phyloP scores from a whole-genome alignment of 371 early-diverging fungal species.

The Mortierella polycephala region DNA sequence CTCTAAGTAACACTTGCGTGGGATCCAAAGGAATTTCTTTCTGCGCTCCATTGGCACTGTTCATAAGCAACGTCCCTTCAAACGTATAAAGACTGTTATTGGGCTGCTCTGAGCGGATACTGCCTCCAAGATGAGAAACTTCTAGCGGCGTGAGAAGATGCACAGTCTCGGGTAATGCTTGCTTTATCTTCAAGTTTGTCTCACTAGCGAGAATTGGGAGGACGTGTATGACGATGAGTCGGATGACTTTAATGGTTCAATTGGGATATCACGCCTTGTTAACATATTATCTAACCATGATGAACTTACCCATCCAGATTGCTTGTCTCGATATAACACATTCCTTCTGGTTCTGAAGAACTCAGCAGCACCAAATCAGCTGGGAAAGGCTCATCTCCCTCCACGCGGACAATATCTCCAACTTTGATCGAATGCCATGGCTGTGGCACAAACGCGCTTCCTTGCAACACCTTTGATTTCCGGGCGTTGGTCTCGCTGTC shows the following conservation, averaged over 20 bases:
- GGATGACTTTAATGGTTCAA: background rate
- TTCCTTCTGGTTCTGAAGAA: constrained; percentile 87
- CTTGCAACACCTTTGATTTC: constrained; percentile 72
- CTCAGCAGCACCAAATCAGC: constrained; percentile 91
- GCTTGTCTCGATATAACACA: constrained; percentile 96
- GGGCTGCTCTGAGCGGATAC: constrained; percentile 76
- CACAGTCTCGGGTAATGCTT: constrained; percentile 81
- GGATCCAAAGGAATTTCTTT: constrained; percentile 83
- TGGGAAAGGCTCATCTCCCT: constrained; percentile 89
- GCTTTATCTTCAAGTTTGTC: constrained; percentile 94
- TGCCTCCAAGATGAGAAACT: constrained; percentile 66
- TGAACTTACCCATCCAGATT: constrained; percentile 89
- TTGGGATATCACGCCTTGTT: background rate
- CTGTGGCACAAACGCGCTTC: constrained; percentile 70
- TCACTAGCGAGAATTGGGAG: constrained; percentile 64
- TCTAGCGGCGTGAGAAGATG: constrained; percentile 68
- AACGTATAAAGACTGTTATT: constrained; percentile 91
- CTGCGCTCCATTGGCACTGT: constrained; percentile 62
- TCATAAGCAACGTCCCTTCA: constrained; percentile 76
- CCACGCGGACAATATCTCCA: constrained; percentile 92
- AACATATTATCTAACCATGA: background rate
- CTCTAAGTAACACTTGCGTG: constrained; percentile 80
- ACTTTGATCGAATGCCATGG: constrained; percentile 86
- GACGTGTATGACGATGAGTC: background rate
- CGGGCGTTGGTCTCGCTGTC: constrained; percentile 84